These are phyloP conservation scores for Fraxinus velutina DNA, from an alignment of 305 asterid genomes.

Conservation along the genomic window DNA sequence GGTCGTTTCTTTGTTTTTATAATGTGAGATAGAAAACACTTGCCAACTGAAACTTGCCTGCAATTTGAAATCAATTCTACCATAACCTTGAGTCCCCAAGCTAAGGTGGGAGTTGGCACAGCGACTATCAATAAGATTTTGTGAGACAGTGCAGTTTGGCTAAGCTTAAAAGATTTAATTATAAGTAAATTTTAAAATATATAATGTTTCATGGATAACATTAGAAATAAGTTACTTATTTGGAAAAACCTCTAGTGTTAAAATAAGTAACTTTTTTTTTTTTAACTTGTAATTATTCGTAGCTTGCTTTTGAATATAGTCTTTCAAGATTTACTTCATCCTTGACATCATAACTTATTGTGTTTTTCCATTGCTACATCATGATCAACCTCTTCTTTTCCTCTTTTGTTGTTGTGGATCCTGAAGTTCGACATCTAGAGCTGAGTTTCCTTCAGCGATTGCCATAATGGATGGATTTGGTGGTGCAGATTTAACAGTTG, in stretches of 20 bases:
- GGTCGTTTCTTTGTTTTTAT: not conserved
- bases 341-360: not conserved
- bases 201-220: not conserved
- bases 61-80: not conserved
- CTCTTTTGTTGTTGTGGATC: constrained; percentile 6
- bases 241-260: not conserved
- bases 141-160: not conserved
- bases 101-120: not conserved
- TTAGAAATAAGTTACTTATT: not conserved
- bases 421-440: constrained; percentile 71
- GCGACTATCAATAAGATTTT: not conserved
- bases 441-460: constrained; percentile 68
- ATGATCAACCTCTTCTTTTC: not conserved
- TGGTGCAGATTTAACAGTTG: constrained; percentile 67
- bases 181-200: not conserved
- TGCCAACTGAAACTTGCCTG: not conserved
- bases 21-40: not conserved
- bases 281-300: not conserved
- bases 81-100: not conserved
- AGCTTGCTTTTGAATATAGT: not conserved
- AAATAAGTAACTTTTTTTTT: no score
- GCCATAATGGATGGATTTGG: constrained; percentile 87
- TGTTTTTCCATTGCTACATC: not conserved
- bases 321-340: not conserved
- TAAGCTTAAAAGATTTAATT: not conserved